Percentiles rank a stretch among this genome's conserved stretches.
Evolutionary conservation across 1,139 yeast species (phyloP).

Genomic region (Scheffersomyces segobiensis): DNA sequence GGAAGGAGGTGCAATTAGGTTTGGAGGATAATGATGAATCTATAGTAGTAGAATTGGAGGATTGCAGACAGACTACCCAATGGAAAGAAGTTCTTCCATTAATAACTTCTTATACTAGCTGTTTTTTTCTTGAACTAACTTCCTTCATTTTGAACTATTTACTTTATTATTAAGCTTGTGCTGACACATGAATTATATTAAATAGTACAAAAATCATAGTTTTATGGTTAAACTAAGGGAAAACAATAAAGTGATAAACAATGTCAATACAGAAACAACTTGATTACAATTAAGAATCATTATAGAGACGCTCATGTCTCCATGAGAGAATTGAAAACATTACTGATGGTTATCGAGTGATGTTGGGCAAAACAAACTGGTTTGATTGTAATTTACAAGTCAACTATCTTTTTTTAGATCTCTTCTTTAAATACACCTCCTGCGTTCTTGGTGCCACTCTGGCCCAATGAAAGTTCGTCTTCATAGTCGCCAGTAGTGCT

Average conservation of each 20-base stretch:
- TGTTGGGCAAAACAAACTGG: background rate
- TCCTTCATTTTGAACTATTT: background rate
- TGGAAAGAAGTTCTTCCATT: background rate
- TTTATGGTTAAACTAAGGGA: background rate
- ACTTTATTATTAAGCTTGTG: background rate
- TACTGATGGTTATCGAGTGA: background rate
- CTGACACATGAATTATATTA: background rate
- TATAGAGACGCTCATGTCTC: background rate
- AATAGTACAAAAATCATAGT: background rate
- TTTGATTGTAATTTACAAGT: background rate
- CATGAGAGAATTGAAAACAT: background rate
- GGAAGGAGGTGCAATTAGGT: background rate
- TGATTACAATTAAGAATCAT: background rate
- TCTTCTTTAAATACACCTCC: slow-evolving; percentile 50
- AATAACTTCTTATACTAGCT: background rate
- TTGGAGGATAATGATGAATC: background rate
- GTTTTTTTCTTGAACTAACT: no score
- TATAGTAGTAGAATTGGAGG: background rate
- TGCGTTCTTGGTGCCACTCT: slow-evolving; percentile 19
- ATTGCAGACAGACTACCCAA: no score
- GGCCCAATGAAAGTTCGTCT: slow-evolving; percentile 33
- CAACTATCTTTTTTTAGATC: slow-evolving; percentile 20
- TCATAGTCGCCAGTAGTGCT: slow-evolving; percentile 15
- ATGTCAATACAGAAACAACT: background rate
- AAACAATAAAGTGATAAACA: background rate